Conservation (phyloP, 805 yeast genomes). For the Maudiozyma saulgeensis region DNA sequence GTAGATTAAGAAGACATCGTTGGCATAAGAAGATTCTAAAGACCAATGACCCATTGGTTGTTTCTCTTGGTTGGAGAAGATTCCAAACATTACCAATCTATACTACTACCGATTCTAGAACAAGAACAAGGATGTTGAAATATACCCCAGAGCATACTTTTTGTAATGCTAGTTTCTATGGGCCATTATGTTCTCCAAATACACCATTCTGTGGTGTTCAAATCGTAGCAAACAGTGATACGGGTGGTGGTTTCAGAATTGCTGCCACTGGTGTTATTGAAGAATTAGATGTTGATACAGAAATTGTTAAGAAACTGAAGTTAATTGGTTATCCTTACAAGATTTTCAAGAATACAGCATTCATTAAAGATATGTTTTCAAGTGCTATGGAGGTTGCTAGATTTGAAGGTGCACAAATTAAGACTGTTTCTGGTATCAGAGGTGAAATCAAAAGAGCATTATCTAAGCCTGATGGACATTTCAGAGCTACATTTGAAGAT, state of each 20-base stretch:
- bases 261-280: conserved; percentile 96
- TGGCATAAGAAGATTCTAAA: conserved; percentile 97
- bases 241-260: conserved; percentile 85
- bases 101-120: conserved; percentile 94
- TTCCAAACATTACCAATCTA: conserved; percentile 94
- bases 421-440: conserved; percentile 93
- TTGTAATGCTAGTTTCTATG: conserved; percentile 92
- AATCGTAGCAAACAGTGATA: conserved; percentile 69
- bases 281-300: conserved; percentile 79
- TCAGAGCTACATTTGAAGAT: conserved; percentile 95
- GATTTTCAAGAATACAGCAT: conserved; percentile 91
- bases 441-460: conserved; percentile 96
- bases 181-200: conserved; percentile 94
- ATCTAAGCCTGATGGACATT: conserved; percentile 89
- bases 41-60: conserved; percentile 87
- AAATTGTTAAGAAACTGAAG: conserved; percentile 91
- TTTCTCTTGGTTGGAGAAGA: conserved; percentile 96
- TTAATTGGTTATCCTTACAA: conserved; percentile 92
- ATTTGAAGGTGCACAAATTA: conserved; percentile 94
- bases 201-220: conserved; percentile 96
- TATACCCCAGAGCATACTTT: conserved; percentile 97
- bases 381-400: conserved; percentile 91
- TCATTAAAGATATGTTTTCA: conserved; percentile 91
- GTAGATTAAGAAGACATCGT: conserved; percentile 92
- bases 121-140: conserved; percentile 94